Percentiles rank a stretch among this genome's conserved stretches.
These are phyloP conservation scores for Catenaria anguillulae DNA, from an alignment of 371 early-diverging fungal genomes.

Conservation along the genomic window DNA sequence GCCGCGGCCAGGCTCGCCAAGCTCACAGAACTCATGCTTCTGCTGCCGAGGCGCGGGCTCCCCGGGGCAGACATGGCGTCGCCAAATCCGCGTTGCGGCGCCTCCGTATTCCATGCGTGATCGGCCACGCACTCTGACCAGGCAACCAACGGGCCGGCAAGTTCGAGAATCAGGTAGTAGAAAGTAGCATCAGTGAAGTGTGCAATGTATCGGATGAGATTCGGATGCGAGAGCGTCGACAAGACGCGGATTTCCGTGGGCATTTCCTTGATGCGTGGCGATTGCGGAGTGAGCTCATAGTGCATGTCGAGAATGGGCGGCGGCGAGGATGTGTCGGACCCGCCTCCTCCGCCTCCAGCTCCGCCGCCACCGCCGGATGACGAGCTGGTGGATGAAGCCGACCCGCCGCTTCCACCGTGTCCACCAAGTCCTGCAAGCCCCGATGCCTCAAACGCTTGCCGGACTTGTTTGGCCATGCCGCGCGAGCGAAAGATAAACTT, in stretches of 20 bases:
- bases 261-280: not conserved
- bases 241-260: slow-evolving; percentile 1
- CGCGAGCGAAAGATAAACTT: too few species aligned
- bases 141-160: not conserved
- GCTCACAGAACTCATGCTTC: too few species aligned
- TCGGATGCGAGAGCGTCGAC: not conserved
- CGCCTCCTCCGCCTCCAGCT: too few species aligned
- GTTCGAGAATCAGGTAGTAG: slow-evolving; percentile 2
- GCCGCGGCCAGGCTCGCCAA: too few species aligned
- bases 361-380: too few species aligned
- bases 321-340: not conserved
- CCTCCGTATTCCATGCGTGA: not conserved
- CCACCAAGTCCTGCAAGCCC: too few species aligned
- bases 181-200: not conserved
- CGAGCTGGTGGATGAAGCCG: too few species aligned
- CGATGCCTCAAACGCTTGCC: too few species aligned
- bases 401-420: too few species aligned
- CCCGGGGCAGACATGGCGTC: too few species aligned
- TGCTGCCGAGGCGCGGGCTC: too few species aligned
- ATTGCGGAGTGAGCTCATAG: not conserved
- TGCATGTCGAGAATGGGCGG: not conserved
- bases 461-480: not conserved
- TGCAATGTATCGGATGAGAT: not conserved
- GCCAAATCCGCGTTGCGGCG: not conserved
- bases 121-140: not conserved